phyloP scores from a whole-genome alignment of 345 rosid genomes.

The Camelina sativa region DNA sequence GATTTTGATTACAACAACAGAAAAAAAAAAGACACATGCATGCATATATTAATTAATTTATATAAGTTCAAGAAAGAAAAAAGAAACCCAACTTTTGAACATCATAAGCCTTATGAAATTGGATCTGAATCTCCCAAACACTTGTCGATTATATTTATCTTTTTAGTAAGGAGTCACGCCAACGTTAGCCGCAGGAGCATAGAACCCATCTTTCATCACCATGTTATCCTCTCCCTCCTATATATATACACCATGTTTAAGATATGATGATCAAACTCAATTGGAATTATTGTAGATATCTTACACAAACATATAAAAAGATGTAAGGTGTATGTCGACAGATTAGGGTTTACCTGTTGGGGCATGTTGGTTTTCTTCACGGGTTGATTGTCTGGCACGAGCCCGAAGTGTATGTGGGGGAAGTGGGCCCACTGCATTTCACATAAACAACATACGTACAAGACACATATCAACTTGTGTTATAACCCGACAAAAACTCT shows the following conservation, averaged over 20 bases:
- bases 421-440: constrained; percentile 94
- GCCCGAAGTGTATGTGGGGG: constrained; percentile 97
- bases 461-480: constrained; percentile 47
- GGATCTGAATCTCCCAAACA: constrained; percentile 23
- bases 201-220: constrained; percentile 79
- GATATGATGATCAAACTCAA: constrained; percentile 25
- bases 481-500: constrained; percentile 43
- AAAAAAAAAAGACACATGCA: constrained; percentile 33
- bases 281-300: background rate
- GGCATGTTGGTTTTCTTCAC: constrained; percentile 78
- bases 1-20: constrained; percentile 42
- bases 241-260: background rate
- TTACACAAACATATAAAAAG: background rate
- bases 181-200: constrained; percentile 67
- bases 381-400: constrained; percentile 96
- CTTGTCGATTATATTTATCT: constrained; percentile 30
- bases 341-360: constrained; percentile 72
- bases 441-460: constrained; percentile 40
- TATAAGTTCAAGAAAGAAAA: constrained; percentile 40
- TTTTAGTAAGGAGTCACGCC: constrained; percentile 70
- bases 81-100: constrained; percentile 33
- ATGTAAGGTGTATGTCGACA: constrained; percentile 31
- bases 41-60: constrained; percentile 14
- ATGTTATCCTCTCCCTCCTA: constrained; percentile 81
- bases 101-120: constrained; percentile 14